These are phyloP conservation scores for Gossypium schwendimanii DNA, from an alignment of 441 rosid species.

Conservation along the genomic window DNA sequence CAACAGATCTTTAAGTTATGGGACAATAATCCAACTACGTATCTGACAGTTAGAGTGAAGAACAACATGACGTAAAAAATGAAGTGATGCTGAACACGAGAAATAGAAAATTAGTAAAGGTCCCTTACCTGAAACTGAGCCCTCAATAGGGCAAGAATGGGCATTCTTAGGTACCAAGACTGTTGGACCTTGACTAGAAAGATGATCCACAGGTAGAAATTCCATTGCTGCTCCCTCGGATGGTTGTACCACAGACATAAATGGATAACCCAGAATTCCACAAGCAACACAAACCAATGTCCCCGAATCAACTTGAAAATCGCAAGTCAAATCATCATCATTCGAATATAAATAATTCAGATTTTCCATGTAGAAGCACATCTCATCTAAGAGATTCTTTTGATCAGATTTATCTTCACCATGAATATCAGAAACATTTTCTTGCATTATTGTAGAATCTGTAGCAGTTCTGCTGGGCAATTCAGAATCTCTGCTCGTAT, in stretches of 20 bases:
- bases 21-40: not conserved
- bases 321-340: constrained; percentile 66
- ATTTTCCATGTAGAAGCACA: constrained; percentile 81
- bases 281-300: constrained; percentile 88
- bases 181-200: constrained; percentile 16
- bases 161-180: constrained; percentile 14
- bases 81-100: not conserved
- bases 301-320: constrained; percentile 91
- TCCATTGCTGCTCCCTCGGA: constrained; percentile 43
- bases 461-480: constrained; percentile 26
- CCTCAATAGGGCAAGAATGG: constrained; percentile 18
- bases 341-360: constrained; percentile 58
- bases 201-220: constrained; percentile 24
- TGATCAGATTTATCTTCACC: constrained; percentile 33
- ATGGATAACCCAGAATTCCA: constrained; percentile 97
- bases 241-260: constrained; percentile 89
- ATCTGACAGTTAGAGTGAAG: not conserved
- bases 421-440: constrained; percentile 29
- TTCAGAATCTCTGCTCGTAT: constrained; percentile 44
- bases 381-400: constrained; percentile 58
- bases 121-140: constrained; percentile 35
- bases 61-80: constrained; percentile 3
- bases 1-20: not conserved
- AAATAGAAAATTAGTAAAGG: not conserved
- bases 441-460: constrained; percentile 28